Conservation (phyloP, 1,284 basidiomycete species). For the Microbotryum lychnidis-dioicae region DNA sequence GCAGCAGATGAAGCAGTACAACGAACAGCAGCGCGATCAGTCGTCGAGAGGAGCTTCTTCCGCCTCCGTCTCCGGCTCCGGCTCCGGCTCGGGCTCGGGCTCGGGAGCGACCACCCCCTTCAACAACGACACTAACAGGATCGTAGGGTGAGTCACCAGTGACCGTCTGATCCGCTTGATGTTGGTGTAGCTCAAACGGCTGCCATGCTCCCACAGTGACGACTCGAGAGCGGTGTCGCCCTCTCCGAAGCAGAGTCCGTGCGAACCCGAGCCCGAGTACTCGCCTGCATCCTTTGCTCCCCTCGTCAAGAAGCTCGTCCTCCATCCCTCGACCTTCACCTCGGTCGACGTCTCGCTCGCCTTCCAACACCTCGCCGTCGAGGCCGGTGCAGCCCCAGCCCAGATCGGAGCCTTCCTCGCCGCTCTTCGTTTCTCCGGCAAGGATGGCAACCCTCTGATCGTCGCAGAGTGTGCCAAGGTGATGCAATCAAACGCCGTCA, state of each 20-base stretch:
- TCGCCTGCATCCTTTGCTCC: conserved; percentile 24
- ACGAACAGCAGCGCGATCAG: too few relatives aligned
- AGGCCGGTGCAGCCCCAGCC: conserved; percentile 13
- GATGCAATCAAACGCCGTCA: conserved; percentile 58
- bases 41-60: too few relatives aligned
- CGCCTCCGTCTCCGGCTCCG: too few relatives aligned
- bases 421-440: conserved; percentile 30
- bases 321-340: conserved; percentile 17
- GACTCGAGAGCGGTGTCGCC: too few relatives aligned
- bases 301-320: conserved; percentile 30
- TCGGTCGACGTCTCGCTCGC: conserved; percentile 14
- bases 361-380: conserved; percentile 28
- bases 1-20: too few relatives aligned
- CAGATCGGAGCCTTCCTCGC: conserved; percentile 37
- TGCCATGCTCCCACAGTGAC: too few relatives aligned
- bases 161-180: background rate
- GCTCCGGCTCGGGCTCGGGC: too few relatives aligned
- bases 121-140: too few relatives aligned
- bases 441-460: conserved; percentile 32
- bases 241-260: too few relatives aligned
- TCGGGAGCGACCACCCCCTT: too few relatives aligned
- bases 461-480: conserved; percentile 62
- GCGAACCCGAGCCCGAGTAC: background rate
- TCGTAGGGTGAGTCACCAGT: too few relatives aligned
- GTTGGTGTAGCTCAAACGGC: background rate